Conservation (phyloP, 2,329 filamentous ascomycete species). For the Pseudocercospora eumusae region DNA sequence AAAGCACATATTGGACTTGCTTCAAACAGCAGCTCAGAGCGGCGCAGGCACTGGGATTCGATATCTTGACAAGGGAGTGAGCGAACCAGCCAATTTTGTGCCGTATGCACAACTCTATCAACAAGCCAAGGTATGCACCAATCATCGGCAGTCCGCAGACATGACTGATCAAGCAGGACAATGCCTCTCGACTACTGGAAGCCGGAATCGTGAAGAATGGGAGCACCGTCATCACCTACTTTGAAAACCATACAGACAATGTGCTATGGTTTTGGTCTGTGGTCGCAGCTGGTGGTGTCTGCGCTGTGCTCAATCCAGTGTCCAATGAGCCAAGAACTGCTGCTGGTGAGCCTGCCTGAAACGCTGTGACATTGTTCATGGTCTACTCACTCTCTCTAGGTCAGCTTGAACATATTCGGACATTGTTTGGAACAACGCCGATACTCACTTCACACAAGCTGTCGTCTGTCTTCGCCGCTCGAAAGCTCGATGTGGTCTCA, state of each 20-base stretch:
- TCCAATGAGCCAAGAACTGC: conserved; percentile 31
- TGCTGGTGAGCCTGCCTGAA: conserved; percentile 10
- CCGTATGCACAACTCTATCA: conserved; percentile 22
- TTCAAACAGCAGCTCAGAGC: conserved; percentile 19
- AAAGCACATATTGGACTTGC: conserved; percentile 22
- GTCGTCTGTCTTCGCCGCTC: conserved; percentile 20
- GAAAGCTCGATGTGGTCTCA: conserved; percentile 22
- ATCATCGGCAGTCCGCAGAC: not conserved
- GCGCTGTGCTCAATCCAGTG: conserved; percentile 25
- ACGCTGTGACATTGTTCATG: too few relatives aligned
- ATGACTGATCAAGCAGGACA: conserved; percentile 15
- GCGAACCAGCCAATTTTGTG: conserved; percentile 15
- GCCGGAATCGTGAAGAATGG: conserved; percentile 24
- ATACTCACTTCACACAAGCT: conserved; percentile 22
- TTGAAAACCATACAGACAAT: conserved; percentile 43
- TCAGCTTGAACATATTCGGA: conserved; percentile 27
- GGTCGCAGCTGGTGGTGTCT: conserved; percentile 39
- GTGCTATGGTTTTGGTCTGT: conserved; percentile 49
- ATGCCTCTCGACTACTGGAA: conserved; percentile 20
- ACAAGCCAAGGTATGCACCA: conserved; percentile 20
- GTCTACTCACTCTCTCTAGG: not conserved
- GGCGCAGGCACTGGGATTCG: conserved; percentile 11
- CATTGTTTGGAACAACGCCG: conserved; percentile 18
- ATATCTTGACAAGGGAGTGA: conserved; percentile 20
- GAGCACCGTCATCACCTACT: conserved; percentile 35